Evolutionary conservation across 345 rosid species (phyloP).

Genomic region (Leavenworthia alabamica): DNA sequence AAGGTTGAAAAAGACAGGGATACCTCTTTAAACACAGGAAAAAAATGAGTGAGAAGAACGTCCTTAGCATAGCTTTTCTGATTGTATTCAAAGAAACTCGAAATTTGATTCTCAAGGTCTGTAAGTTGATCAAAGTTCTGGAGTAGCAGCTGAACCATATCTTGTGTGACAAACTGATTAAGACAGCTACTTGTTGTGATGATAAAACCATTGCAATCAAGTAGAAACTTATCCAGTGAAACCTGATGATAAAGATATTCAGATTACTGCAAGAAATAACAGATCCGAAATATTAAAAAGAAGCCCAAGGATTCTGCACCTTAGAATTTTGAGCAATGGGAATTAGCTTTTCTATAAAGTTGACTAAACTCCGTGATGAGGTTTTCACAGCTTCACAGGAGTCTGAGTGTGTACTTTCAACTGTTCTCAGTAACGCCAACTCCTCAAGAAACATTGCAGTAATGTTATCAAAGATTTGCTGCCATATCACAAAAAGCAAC

Average conservation of each 20-base stretch:
- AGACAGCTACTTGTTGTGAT: constrained; percentile 25
- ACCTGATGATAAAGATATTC: constrained; percentile 43
- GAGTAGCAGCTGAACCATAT: constrained; percentile 39
- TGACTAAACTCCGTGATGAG: constrained; percentile 39
- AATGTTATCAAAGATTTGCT: constrained; percentile 72
- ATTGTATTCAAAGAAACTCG: constrained; percentile 31
- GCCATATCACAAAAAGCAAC: constrained; percentile 29
- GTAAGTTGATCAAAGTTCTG: constrained; percentile 55
- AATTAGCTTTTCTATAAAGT: constrained; percentile 48
- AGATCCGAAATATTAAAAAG: neutral
- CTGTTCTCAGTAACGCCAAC: constrained; percentile 49
- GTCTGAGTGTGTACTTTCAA: constrained; percentile 46
- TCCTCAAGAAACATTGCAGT: constrained; percentile 50
- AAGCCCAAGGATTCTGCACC: constrained; percentile 37
- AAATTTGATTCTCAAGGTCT: constrained; percentile 52
- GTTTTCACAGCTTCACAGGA: constrained; percentile 52
- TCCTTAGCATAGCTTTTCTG: constrained; percentile 42
- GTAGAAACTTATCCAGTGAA: constrained; percentile 56
- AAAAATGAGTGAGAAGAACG: constrained; percentile 47
- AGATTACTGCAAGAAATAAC: constrained; percentile 24
- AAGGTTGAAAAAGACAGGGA: constrained; percentile 6
- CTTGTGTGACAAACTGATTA: constrained; percentile 44
- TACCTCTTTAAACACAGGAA: constrained; percentile 54
- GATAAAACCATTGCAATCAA: constrained; percentile 37
- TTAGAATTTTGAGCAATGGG: constrained; percentile 54